Base-by-base conservation (phyloP, 192 early-diverging fungal genomes). In the Chytriomyces sp. region DNA sequence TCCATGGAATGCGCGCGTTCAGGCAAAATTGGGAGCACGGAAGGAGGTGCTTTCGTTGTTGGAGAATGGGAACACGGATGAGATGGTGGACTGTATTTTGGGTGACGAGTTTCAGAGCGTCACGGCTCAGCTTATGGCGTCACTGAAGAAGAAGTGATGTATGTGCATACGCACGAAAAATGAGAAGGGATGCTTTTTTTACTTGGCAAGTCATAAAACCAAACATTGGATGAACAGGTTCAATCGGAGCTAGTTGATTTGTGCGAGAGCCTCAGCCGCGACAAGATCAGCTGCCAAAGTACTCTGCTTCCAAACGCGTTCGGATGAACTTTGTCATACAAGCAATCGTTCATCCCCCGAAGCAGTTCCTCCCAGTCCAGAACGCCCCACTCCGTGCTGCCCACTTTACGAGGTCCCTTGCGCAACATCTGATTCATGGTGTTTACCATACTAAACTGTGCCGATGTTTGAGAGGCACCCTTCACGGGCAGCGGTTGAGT, bases 31-130 rank as follows among this genome's bases (percentile, higher is more conserved):
- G 49, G 61, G 64, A 11, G 69, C 60, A 11, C 26, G 77, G 16
- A 69, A 35, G 59, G 49, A 72, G 45, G 11, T 78, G 10, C 23
- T 78, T 28, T 18, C 5, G 53, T 44, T 61, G 48, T 63, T 78
- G 69, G 67, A 72, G 16, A 35, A 45, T 16, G 49, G 23, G 16
- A 48, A 35, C 6, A 24, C 48, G 64, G 68, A 72, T 18, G 47
- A 71, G 28, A 60, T 72, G 7, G 60, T 72, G 11, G 69, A 64
- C n/a, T 72, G 69, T 53, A 63, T 78, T 60, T 28, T 61, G 18
- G 77, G 77, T 5, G 77, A 78, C 6, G 77, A 78, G 69, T 78
- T 78, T 47, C 77, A 78, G 57, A 23, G 16, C 26, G 77, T 78
- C 9, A 62, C 69, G 3, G 47, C 60, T 10, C 48, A 24, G 16